Percentiles rank a stretch among this genome's conserved stretches.
Conservation (phyloP, 805 yeast genomes). For the Ogataea naganishii region DNA sequence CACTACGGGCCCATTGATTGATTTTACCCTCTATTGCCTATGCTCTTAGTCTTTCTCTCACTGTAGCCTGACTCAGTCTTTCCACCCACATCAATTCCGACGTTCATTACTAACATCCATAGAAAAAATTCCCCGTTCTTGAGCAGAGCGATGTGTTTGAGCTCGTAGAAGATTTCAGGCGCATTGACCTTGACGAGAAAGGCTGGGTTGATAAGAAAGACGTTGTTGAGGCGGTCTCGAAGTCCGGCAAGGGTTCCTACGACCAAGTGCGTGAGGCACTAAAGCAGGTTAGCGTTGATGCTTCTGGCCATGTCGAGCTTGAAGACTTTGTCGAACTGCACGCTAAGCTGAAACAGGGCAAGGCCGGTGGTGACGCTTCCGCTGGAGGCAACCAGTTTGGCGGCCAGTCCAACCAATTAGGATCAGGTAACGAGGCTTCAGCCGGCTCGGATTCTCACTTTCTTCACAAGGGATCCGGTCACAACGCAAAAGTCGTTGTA, state of each 20-base stretch:
- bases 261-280: conserved; percentile 92
- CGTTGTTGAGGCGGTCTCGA: conserved; percentile 75
- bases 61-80: too few relatives aligned
- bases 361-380: conserved; percentile 13
- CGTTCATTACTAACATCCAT: conserved; percentile 4
- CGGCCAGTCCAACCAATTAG: conserved; percentile 21
- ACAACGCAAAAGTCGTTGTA: conserved; percentile 51
- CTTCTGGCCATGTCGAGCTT: conserved; percentile 92
- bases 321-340: conserved; percentile 86
- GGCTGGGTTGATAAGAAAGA: conserved; percentile 93
- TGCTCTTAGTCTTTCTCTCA: too few relatives aligned
- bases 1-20: too few relatives aligned
- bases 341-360: conserved; percentile 63
- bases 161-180: conserved; percentile 79
- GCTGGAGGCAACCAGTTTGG: conserved; percentile 11
- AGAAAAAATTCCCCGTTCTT: conserved; percentile 80
- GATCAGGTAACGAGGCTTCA: conserved; percentile 10
- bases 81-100: too few relatives aligned
- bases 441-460: too few relatives aligned
- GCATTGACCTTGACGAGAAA: conserved; percentile 80
- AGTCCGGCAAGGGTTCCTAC: conserved; percentile 72
- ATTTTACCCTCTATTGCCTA: too few relatives aligned
- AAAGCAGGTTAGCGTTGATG: conserved; percentile 86
- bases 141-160: conserved; percentile 80
- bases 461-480: too few relatives aligned